Conservation (phyloP, 805 yeast genomes). For the Sugiyamaella valdiviana region DNA sequence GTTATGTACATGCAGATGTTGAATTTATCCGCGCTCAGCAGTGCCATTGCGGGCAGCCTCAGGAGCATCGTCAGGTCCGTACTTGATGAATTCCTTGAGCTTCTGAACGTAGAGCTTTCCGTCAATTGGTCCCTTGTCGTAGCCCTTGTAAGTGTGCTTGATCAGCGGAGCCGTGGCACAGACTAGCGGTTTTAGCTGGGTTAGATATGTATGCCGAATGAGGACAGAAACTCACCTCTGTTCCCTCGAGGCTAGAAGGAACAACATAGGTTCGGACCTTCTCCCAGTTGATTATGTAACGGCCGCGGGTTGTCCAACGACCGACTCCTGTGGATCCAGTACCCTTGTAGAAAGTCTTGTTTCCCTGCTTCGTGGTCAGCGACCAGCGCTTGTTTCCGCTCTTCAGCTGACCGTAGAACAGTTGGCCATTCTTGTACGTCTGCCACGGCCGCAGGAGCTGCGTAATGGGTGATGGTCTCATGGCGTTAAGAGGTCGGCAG, state of each 20-base stretch:
- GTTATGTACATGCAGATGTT: neutral
- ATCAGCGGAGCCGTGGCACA: constrained; percentile 67
- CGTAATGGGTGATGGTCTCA: constrained; percentile 33
- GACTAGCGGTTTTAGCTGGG: constrained; percentile 66
- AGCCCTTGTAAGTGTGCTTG: constrained; percentile 64
- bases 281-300: constrained; percentile 70
- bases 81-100: constrained; percentile 66
- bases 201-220: neutral
- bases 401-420: constrained; percentile 74
- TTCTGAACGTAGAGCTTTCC: constrained; percentile 66
- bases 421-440: constrained; percentile 70
- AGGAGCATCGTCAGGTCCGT: constrained; percentile 45
- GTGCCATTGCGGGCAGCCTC: constrained; percentile 20
- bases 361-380: constrained; percentile 87
- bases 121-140: constrained; percentile 62
- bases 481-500: constrained; percentile 7
- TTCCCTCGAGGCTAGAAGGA: constrained; percentile 43
- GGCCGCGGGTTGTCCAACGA: constrained; percentile 63
- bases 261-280: constrained; percentile 88
- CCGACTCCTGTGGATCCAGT: constrained; percentile 95
- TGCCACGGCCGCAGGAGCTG: constrained; percentile 84
- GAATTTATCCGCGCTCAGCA: constrained; percentile 22
- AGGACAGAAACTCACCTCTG: constrained; percentile 14
- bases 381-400: constrained; percentile 75
- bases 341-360: constrained; percentile 91